Conservation (phyloP, 2,329 filamentous ascomycete genomes). For the Aspergillus ibericus region DNA sequence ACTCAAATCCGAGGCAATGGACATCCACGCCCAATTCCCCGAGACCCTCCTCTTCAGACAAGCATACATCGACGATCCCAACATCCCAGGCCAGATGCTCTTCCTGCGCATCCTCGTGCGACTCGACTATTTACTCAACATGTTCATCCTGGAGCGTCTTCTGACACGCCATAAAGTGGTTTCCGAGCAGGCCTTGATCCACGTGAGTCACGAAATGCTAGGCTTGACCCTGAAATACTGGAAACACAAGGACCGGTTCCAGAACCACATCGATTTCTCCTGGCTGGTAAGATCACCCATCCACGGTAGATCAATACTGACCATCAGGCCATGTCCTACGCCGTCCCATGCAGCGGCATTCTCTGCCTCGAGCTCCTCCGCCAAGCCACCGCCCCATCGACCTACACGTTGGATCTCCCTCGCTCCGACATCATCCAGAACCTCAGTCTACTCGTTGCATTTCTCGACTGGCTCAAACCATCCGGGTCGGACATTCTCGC, state of each 20-base stretch:
- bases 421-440: constrained; percentile 6
- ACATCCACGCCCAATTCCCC: background rate
- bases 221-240: constrained; percentile 1
- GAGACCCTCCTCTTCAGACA: background rate
- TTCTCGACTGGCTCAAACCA: constrained; percentile 5
- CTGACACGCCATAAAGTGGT: background rate
- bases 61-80: background rate
- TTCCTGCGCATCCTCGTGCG: background rate
- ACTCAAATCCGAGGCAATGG: background rate
- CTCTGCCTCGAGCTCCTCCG: constrained; percentile 11
- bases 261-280: constrained; percentile 1
- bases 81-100: background rate
- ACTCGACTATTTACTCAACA: background rate
- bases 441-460: constrained; percentile 1
- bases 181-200: background rate
- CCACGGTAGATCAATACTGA: background rate
- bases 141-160: constrained; percentile 4
- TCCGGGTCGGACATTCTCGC: background rate
- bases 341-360: constrained; percentile 1
- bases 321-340: constrained; percentile 2
- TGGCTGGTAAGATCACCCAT: constrained; percentile 1
- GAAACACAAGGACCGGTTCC: constrained; percentile 6
- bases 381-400: background rate
- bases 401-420: background rate
- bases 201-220: constrained; percentile 2